Conservation (phyloP, 192 early-diverging fungal genomes). For the Podila epicladia region DNA sequence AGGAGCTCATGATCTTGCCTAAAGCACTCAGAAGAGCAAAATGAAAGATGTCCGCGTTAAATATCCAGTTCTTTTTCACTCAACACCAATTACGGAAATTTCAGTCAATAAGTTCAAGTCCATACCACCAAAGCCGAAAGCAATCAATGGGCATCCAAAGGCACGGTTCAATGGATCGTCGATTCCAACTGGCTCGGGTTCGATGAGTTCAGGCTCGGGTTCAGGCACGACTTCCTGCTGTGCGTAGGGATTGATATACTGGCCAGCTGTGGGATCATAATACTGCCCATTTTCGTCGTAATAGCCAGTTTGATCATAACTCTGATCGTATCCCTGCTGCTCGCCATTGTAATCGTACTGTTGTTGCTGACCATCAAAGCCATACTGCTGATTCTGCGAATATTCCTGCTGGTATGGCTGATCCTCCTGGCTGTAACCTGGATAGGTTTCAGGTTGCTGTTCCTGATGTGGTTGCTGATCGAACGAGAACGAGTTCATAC, state of each 20-base stretch:
- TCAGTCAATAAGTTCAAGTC: background rate
- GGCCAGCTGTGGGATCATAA: constrained; percentile 26
- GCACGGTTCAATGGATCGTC: constrained; percentile 55
- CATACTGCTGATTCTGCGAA: background rate
- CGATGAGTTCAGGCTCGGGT: constrained; percentile 19
- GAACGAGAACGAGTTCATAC: constrained; percentile 31
- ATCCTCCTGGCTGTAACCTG: constrained; percentile 1
- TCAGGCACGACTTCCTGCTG: constrained; percentile 34
- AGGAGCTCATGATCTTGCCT: constrained; percentile 70
- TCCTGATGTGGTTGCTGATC: constrained; percentile 17
- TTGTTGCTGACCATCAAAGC: background rate
- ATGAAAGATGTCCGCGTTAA: background rate
- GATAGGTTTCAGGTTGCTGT: background rate
- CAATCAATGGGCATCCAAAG: constrained; percentile 66
- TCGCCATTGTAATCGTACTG: constrained; percentile 10
- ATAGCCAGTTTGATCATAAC: constrained; percentile 27
- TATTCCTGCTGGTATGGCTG: constrained; percentile 2
- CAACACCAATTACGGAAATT: background rate
- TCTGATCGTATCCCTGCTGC: constrained; percentile 29
- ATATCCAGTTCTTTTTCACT: too few relatives aligned
- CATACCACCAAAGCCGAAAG: constrained; percentile 80
- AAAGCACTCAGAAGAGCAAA: background rate
- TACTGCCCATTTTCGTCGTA: constrained; percentile 41
- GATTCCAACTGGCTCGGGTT: constrained; percentile 26
- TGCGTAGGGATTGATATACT: constrained; percentile 22